Base-by-base conservation (phyloP, 2,329 filamentous ascomycete genomes). In the Lomentospora prolificans region DNA sequence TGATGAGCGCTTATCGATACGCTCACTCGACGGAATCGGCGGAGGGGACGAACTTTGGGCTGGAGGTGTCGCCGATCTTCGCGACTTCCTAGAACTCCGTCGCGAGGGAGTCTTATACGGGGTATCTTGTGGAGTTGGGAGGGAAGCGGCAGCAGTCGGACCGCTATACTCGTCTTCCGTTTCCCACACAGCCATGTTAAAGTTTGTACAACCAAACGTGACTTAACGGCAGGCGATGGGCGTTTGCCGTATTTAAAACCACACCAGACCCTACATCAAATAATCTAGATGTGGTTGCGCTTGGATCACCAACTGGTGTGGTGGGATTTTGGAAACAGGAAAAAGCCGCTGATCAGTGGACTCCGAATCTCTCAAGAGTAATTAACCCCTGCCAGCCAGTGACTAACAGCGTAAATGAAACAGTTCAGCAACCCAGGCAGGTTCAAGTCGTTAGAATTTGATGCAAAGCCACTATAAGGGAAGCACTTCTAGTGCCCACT, bases 31-130 rank as follows among this genome's bases (percentile, higher is more conserved):
- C 51, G 73, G 67, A 19, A 76, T 61, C 10, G 74, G 74, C 3
- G 78, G 73, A 4, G 86, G 83, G 1, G 87, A 86, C 1, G 80
- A 55, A 28, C 76, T 73, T 22, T 69, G 65, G 5, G 68, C 73
- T 1, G 81, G 80, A 41, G 89, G 82, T 30, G 88, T 89, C 39
- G 77, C 74, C 25, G 86, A 87, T 55, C 85, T 81, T 57, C 82
- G 79, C 7, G 87, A 88, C 52, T 79, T 74, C 59, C 69, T 78
- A 19, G 79, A 81, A 44, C 63, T 76, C 22, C 44, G 44, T 62
- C 84, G 80, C 25, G 89, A 91, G 53, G 85, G 82, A 6, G 85
- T 86, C 62, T 85, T 79, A 63, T 88, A 89, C 19, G 86, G 86
- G 25, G 86, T 87, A 60, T 86, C 84, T 33, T 79, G 78, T 9